Base-by-base conservation (phyloP, 805 yeast genomes). In the Hanseniaspora guilliermondii region DNA sequence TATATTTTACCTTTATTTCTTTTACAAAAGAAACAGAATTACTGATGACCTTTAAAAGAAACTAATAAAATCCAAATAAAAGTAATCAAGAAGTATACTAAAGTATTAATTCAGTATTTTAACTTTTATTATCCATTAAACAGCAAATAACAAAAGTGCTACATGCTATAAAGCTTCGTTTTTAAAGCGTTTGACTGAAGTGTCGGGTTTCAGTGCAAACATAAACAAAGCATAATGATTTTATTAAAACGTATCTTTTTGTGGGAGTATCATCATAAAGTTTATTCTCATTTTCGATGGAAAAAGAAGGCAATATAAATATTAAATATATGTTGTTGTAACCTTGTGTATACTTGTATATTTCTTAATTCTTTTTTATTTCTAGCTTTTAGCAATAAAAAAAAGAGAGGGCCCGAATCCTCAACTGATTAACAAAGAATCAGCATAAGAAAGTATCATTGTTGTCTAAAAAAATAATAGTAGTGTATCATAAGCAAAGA, bases 121-220 rank as follows among this genome's bases (percentile, higher is more conserved):
- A n/a, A n/a, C n/a, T 30, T 9, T 14, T 30, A 30, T 30, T 6
- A 27, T 30, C 12, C 12, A 11, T 11, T 27, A 6, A 27, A 30
- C 2, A 30, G 14, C 33, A 30, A 30, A 11, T 30, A 30, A 30
- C 33, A 11, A 24, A 17, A 30, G n/a, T n/a, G n/a, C 35, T 56
- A 16, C 19, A 9, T 5, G 40, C 40, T 37, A 8, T 1, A 2
- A 2, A 12, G 9, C 35, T 4, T 42, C 37, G 47, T 38, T 14
- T 47, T 54, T 47, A 39, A 47, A 47, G 37, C 57, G 57, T 60
- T 62, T 61, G 57, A 60, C 83, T 79, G 84, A 82, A 83, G 91
- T 83, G 91, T 83, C 91, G 87, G 89, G 89, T 65, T 83, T 82
- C 84, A 82, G 82, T 70, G 77, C 76, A 79, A 72, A 55, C 57